These are phyloP conservation scores for Jacaranda copaia DNA, from an alignment of 257 asterid genomes.

Conservation along the genomic window DNA sequence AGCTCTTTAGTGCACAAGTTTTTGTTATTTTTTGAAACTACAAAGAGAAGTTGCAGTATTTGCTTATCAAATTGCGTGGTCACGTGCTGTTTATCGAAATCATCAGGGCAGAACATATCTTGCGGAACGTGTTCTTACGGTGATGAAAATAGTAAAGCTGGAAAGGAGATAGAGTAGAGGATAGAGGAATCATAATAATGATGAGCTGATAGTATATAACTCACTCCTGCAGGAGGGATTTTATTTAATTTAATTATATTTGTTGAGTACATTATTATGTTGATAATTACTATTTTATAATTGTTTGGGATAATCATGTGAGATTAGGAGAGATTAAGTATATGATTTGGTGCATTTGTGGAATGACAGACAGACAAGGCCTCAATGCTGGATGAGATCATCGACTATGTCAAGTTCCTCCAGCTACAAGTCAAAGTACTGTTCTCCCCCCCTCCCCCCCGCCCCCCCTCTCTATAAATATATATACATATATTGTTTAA, in stretches of 20 bases:
- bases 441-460: conserved; percentile 33
- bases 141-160: conserved; percentile 1
- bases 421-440: conserved; percentile 99
- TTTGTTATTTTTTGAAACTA: conserved; percentile 1
- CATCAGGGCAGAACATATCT: conserved; percentile 12
- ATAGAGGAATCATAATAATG: conserved; percentile 26
- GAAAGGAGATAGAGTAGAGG: background rate
- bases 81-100: conserved; percentile 37
- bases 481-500: background rate
- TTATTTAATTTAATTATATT: background rate
- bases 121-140: conserved; percentile 30
- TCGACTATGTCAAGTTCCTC: conserved; percentile 96
- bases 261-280: conserved; percentile 2
- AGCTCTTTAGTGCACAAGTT: conserved; percentile 25
- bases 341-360: conserved; percentile 43
- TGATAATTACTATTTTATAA: conserved; percentile 16
- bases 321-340: conserved; percentile 42
- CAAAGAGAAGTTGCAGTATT: background rate
- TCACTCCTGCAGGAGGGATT: background rate
- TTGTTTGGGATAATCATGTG: conserved; percentile 31
- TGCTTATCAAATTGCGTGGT: conserved; percentile 22
- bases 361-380: conserved; percentile 98
- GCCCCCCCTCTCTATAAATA: conserved; percentile 22
- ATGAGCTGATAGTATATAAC: conserved; percentile 14
- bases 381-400: conserved; percentile 98